Evolutionary conservation across 2,329 filamentous ascomycete species (phyloP).

Genomic region (Pseudocercospora ulei): DNA sequence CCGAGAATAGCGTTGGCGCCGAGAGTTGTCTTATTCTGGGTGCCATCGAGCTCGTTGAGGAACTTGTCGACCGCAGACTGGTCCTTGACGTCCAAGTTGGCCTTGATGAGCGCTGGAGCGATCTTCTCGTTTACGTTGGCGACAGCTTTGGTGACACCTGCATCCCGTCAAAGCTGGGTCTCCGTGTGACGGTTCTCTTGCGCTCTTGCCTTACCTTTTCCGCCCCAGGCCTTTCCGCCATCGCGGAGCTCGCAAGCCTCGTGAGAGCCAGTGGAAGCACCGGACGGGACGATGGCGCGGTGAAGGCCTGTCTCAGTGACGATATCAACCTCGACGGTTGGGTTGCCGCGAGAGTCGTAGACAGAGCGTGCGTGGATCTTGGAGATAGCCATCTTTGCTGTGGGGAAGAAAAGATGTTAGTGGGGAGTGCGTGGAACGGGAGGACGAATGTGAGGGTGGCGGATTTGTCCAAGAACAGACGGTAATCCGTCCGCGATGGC

Average conservation of each 20-base stretch:
- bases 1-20: conserved; percentile 54
- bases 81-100: conserved; percentile 47
- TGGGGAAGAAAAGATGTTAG: background rate
- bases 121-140: conserved; percentile 48
- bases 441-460: too few species aligned
- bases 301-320: conserved; percentile 93
- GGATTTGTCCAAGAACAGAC: too few species aligned
- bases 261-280: conserved; percentile 70
- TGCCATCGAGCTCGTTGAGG: conserved; percentile 49
- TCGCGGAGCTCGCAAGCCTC: conserved; percentile 48
- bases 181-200: background rate
- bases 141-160: conserved; percentile 48
- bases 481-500: background rate
- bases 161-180: conserved; percentile 7
- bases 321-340: conserved; percentile 95
- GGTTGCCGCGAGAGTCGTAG: conserved; percentile 96
- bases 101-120: conserved; percentile 47
- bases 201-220: conserved; percentile 40
- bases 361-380: conserved; percentile 62
- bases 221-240: conserved; percentile 47
- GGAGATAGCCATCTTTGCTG: conserved; percentile 59
- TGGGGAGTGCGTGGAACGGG: background rate
- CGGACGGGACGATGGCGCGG: conserved; percentile 93
- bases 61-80: conserved; percentile 47
- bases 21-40: conserved; percentile 50